Percentiles rank a stretch among this genome's conserved stretches.
phyloP scores from a whole-genome alignment of 306 rosid species.

The Cyamopsis tetragonoloba region DNA sequence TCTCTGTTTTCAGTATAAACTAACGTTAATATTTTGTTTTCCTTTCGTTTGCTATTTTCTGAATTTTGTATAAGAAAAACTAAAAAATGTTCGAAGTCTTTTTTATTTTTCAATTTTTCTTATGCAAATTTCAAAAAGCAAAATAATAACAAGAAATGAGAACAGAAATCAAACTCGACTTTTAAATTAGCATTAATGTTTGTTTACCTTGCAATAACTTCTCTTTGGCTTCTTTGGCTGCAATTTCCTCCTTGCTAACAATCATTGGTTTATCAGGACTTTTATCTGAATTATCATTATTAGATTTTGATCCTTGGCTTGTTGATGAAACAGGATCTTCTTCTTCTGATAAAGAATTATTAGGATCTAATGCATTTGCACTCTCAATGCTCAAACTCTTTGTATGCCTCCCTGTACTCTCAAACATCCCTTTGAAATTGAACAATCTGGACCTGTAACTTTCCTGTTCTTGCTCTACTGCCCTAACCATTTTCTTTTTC shows the following conservation, averaged over 20 bases:
- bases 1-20: too few relatives aligned
- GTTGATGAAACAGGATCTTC: conserved; percentile 35
- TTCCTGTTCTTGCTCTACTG: conserved; percentile 47
- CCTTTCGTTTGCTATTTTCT: too few relatives aligned
- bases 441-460: conserved; percentile 40
- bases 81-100: too few relatives aligned
- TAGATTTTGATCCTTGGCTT: conserved; percentile 38
- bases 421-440: conserved; percentile 46
- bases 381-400: conserved; percentile 70
- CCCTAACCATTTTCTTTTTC: conserved; percentile 38
- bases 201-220: conserved; percentile 42
- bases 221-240: conserved; percentile 50
- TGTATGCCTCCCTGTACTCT: conserved; percentile 44
- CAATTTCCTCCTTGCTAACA: conserved; percentile 43
- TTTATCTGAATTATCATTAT: conserved; percentile 19
- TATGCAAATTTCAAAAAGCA: too few relatives aligned
- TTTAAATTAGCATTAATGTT: background rate
- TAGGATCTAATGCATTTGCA: conserved; percentile 26
- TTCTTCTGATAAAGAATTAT: conserved; percentile 31
- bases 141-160: too few relatives aligned
- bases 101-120: too few relatives aligned
- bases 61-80: too few relatives aligned
- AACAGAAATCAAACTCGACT: too few relatives aligned
- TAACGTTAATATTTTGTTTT: too few relatives aligned
- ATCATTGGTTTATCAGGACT: conserved; percentile 31